These are phyloP conservation scores for Limnomonas spitsbergensis DNA, from an alignment of 139 green algal genomes.

Conservation along the genomic window DNA sequence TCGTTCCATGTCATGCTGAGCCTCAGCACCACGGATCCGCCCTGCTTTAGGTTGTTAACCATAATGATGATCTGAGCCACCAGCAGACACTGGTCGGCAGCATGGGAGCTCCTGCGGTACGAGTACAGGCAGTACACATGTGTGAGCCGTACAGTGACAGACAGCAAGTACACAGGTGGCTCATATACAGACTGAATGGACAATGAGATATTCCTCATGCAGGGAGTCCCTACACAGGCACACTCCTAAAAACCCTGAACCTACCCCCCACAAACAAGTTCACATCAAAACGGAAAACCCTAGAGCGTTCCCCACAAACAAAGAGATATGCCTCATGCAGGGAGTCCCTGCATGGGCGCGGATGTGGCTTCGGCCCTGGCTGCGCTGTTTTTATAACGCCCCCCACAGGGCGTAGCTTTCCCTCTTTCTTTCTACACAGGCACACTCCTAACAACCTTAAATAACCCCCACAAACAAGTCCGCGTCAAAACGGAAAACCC, in stretches of 20 bases:
- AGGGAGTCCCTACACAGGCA: not conserved
- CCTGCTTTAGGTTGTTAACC: constrained; percentile 32
- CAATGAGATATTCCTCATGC: not conserved
- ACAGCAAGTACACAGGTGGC: not conserved
- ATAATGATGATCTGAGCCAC: constrained; percentile 40
- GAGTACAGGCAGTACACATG: not conserved
- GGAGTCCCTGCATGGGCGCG: no score
- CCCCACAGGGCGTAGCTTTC: no score
- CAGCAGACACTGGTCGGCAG: constrained; percentile 30
- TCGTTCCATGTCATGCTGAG: constrained; percentile 38
- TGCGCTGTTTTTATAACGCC: no score
- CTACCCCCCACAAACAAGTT: not conserved
- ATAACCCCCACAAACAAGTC: not conserved
- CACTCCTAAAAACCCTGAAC: not conserved
- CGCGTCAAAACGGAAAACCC: not conserved
- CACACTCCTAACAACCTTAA: not conserved
- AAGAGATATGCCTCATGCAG: not conserved
- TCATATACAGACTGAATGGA: not conserved
- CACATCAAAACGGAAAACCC: not conserved
- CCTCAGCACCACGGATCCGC: constrained; percentile 30
- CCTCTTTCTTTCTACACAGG: no score
- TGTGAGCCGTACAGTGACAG: no score
- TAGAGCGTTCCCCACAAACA: not conserved
- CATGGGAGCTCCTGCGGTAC: not conserved
- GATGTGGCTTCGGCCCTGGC: no score